Evolutionary conservation across 208 protist species (phyloP).

Genomic region (Leishmania turanica): DNA sequence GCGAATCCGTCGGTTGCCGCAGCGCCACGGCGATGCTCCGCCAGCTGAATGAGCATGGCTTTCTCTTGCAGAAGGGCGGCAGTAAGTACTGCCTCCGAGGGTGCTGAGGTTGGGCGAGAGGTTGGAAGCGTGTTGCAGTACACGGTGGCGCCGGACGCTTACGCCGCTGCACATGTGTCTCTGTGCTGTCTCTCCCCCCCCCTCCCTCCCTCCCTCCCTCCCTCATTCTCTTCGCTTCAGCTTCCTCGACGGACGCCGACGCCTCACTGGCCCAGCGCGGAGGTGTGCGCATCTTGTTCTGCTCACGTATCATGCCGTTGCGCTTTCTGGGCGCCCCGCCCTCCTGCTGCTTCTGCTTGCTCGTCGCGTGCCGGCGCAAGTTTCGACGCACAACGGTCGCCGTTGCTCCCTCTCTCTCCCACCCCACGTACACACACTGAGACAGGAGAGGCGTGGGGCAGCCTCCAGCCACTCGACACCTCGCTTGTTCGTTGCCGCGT

Average conservation of each 20-base stretch:
- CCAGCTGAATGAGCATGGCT: slow-evolving; percentile 83
- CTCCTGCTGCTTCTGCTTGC: too few relatives aligned
- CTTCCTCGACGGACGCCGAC: neutral
- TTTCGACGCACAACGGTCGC: neutral
- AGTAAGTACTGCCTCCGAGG: slow-evolving; percentile 71
- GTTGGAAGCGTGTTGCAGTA: neutral
- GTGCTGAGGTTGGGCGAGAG: slow-evolving; percentile 25
- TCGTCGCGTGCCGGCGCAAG: neutral
- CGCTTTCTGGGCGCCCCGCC: too few relatives aligned
- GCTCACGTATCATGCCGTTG: too few relatives aligned
- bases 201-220: too few relatives aligned
- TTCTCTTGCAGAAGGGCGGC: slow-evolving; percentile 61
- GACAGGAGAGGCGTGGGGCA: neutral
- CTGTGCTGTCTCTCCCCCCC: neutral
- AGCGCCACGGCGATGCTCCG: slow-evolving; percentile 73
- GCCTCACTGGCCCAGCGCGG: neutral
- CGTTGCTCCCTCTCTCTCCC: too few relatives aligned
- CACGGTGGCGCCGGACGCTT: neutral
- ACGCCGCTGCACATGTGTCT: neutral
- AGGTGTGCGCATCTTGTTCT: too few relatives aligned
- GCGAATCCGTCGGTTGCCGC: slow-evolving; percentile 75
- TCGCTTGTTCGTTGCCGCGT: slow-evolving; percentile 21
- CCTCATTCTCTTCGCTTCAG: neutral
- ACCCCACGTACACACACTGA: neutral
- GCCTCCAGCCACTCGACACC: neutral